phyloP scores from a whole-genome alignment of 1,139 yeast genomes.

The Sugiyamaella neomexicana region DNA sequence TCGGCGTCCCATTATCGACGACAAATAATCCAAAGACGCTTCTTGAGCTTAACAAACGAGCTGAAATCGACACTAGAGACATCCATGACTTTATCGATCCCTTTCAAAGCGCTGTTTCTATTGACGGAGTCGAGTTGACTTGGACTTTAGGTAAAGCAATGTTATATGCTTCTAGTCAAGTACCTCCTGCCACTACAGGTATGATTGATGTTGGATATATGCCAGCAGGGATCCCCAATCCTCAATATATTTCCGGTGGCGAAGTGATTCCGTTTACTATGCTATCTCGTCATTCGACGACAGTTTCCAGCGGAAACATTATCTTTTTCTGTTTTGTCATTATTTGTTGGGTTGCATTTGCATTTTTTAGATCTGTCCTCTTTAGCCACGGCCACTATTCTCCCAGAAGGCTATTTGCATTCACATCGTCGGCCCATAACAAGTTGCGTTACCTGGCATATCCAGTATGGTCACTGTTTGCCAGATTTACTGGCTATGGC shows the following conservation, averaged over 20 bases:
- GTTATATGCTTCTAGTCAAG: constrained; percentile 50
- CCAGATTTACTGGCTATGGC: constrained; percentile 2
- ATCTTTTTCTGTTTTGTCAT: constrained; percentile 8
- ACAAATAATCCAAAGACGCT: constrained; percentile 1
- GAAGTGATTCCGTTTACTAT: constrained; percentile 20
- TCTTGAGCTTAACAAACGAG: constrained; percentile 10
- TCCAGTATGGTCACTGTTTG: constrained; percentile 7
- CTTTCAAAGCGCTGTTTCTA: constrained; percentile 59
- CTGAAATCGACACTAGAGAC: constrained; percentile 3
- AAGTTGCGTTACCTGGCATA: constrained; percentile 10
- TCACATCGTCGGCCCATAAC: constrained; percentile 11
- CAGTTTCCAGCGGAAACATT: constrained; percentile 6
- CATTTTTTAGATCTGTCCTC: constrained; percentile 6
- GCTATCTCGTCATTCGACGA: constrained; percentile 1
- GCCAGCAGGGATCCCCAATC: constrained; percentile 24
- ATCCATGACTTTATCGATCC: constrained; percentile 43
- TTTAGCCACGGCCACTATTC: constrained; percentile 1
- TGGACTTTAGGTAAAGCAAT: constrained; percentile 86
- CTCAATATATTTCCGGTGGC: constrained; percentile 25
- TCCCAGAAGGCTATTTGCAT: constrained; percentile 5
- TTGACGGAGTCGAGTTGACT: constrained; percentile 65
- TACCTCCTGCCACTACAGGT: constrained; percentile 26
- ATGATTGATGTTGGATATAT: constrained; percentile 27
- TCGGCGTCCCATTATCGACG: constrained; percentile 59
- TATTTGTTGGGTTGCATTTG: constrained; percentile 4